Base-by-base conservation (phyloP, 306 rosid species). In the Cucumis sativus region DNA sequence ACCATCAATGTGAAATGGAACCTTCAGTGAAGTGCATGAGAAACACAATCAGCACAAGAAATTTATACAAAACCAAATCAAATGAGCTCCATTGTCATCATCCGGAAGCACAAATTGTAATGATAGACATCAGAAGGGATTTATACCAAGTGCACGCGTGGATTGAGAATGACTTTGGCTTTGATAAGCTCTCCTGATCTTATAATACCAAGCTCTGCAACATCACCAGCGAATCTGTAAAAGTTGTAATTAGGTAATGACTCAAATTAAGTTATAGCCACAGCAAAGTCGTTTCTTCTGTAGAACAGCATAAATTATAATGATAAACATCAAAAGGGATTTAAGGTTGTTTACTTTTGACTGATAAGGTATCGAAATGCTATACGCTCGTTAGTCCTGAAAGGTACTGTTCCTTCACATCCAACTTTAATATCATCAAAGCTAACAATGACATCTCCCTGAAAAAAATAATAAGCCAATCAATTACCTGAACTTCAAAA, bases 371-470 rank as follows among this genome's bases (percentile, higher is more conserved):
- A 95, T 82, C 93, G 91, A 80, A 95, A 95, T 68, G 97, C 99
- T 79, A 95, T 95, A 80, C 97, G 93, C 84, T 92, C 99, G 74
- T 89, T 89, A 51, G 97, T 80, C 54, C 99, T 85, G 86, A 90
- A 95, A 49, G 97, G 99, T 67, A 95, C 91, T 49, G 99, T 95
- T 81, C 99, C 99, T 86, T 95, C 99, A 78, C 92, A 80, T 69
- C 99, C 99, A 78, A 95, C 88, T 77, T 78, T 90, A 62, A 92
- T 80, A 82, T 77, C 90, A 86, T 95, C 92, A 70, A 95, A 95
- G 88, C 97, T 92, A 78, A 92, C 93, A 88, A 95, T 95, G 76
- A 95, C 97, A 77, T 95, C 97, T 72, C 99, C 99, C 99, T 95
- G 90, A 15, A 78, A 79, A 85, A 14, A 85, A 56, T 23, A 60